phyloP scores from a whole-genome alignment of 2,329 filamentous ascomycete genomes.

The Arthroderma sp. region DNA sequence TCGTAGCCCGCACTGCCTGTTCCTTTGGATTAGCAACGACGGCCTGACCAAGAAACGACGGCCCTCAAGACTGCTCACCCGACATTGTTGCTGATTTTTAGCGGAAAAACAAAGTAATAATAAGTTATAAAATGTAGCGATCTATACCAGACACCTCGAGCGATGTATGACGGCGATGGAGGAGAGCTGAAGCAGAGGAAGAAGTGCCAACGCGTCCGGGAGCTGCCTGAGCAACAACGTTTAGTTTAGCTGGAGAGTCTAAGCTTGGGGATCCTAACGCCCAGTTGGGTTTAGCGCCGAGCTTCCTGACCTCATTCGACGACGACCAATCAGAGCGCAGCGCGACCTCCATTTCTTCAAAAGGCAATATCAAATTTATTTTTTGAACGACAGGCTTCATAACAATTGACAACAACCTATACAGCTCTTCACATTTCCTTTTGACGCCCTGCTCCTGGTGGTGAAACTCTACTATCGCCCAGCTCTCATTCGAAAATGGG shows the following conservation, averaged over 20 bases:
- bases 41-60: constrained; percentile 5
- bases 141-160: not conserved
- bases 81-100: constrained; percentile 27
- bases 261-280: not conserved
- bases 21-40: constrained; percentile 20
- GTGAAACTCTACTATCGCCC: no score
- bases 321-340: not conserved
- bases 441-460: not conserved
- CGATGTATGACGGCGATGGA: not conserved
- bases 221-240: constrained; percentile 4
- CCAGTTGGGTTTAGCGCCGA: constrained; percentile 6
- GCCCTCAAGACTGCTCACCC: constrained; percentile 20
- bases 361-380: not conserved
- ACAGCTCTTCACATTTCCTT: not conserved
- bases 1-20: constrained; percentile 81
- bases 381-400: not conserved
- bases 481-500: no score
- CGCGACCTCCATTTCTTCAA: no score
- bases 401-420: not conserved
- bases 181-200: not conserved
- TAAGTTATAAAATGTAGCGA: constrained; percentile 3
- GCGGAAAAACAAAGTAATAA: constrained; percentile 5
- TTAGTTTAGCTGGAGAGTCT: constrained; percentile 2
- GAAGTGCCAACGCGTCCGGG: constrained; percentile 4
- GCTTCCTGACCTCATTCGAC: not conserved